Evolutionary conservation across 2,329 filamentous ascomycete species (phyloP), one percentile per base, ranked within the genome.

Genomic region (Zasmidium cellare): DNA sequence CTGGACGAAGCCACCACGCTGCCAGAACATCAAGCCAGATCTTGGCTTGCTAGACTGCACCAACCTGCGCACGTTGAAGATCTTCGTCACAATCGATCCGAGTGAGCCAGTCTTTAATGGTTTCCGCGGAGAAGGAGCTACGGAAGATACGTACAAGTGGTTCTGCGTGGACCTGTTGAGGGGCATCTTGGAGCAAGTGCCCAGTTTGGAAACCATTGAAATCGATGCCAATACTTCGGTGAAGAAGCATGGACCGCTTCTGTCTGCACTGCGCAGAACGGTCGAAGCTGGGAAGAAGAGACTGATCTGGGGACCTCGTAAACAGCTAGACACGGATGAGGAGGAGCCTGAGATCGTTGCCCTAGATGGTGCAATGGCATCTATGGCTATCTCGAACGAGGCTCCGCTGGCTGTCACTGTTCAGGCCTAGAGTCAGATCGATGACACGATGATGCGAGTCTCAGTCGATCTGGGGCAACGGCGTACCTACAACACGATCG

Each of bases 11-110:
- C 89, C 89, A 14, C 89, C 89, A 1, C 79, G 79, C 31, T 84
- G 86, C 51, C 92, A 90, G 87, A 83, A 85, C 1, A 85, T 90
- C 12, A 87, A 86, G 62, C 75, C 81, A 3, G 80, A 80, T 1
- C 77, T 92, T 0, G 88, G 88, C 0, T 78, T 92, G 6, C 64
- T 71, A 1, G 85, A 90, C 51, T 88, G 86, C 70, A 73, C 74
- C 56, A 84, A 80, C 49, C 81, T 89, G 19, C 79, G 81, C 25
- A 78, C 77, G 14, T 71, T 92, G 49, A 84, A 81, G 23, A 82
- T 92, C 11, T 89, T 89, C 67, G 84, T 91, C 22, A 85, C 92
- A 71, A 84, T 83, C 62, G 89, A 92, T 67, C 88, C 89, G 0
- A 88, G 76, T 51, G 72, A 85, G 53, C 80, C 79, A 24, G 76